Base-by-base conservation (phyloP, 176 grass and related monocot species). In the Echinochloa phyllopogon region DNA sequence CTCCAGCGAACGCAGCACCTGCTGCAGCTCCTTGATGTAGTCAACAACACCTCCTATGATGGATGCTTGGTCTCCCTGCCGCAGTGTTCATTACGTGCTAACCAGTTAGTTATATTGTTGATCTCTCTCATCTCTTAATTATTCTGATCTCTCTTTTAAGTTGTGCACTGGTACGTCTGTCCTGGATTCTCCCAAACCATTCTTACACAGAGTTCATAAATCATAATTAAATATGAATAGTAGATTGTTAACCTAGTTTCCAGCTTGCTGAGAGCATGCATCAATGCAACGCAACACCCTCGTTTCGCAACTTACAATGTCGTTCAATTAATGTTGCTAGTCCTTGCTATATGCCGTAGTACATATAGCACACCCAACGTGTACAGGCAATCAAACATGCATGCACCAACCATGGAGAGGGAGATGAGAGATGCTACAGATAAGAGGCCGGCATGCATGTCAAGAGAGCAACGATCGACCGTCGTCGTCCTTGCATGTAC, bases 21-120 rank as follows among this genome's bases (percentile, higher is more conserved):
- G 94, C 79, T 96, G 91, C 23, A 96, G 76, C 77, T 96, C 94
- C 81, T 93, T 96, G 86, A 96, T 93, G 88, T 96, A 96, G 49
- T 96, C 91, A 16, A 96, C 94, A 11, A 96, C 94, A 3, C 94
- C 91, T 77, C 94, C 94, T 66, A 96, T 96, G 67, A 96, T 93
- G 62, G 94, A 93, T 57, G 94, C 94, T 51, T 97, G 92, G 80
- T 94, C 89, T 81, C 88, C 92, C 90, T 94, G 75, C 36, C 13
- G 40, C 15, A 51, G 24, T 52, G 24, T 52, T 29, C 24, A 69
- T 29, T 25, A 16, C 27, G 50, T 40, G 3, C 29, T 14, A 55
- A 24, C 43, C 11, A 7, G 43, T 40, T 20, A 33, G 29, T 33
- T 33, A 33, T 33, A 33, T 33, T 1, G 13, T 13, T 37, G 25